Conservation (phyloP, 441 rosid species). For the Iberis amara region DNA sequence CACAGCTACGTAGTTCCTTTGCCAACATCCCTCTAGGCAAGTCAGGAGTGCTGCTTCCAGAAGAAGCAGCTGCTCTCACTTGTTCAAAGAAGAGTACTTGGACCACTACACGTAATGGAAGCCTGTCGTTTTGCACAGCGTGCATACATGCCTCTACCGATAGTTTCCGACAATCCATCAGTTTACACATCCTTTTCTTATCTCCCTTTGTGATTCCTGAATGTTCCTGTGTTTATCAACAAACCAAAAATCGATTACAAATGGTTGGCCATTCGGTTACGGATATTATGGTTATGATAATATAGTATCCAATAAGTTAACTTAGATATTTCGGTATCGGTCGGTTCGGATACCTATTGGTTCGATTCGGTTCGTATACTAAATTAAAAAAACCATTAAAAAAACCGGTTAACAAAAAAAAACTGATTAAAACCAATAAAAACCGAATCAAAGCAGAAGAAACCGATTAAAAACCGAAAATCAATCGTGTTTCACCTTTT, state of each 20-base stretch:
- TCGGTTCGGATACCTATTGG: too few relatives aligned
- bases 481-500: too few relatives aligned
- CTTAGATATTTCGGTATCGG: too few relatives aligned
- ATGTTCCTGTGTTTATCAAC: constrained; percentile 45
- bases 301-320: too few relatives aligned
- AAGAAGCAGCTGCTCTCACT: constrained; percentile 57
- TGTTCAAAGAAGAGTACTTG: constrained; percentile 86
- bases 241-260: background rate
- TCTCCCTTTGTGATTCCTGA: constrained; percentile 61
- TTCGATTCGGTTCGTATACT: too few relatives aligned
- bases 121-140: constrained; percentile 81
- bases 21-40: constrained; percentile 35
- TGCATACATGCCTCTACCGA: constrained; percentile 82
- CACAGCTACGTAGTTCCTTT: constrained; percentile 50
- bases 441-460: background rate
- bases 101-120: constrained; percentile 73
- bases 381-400: too few relatives aligned
- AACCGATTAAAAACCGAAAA: too few relatives aligned
- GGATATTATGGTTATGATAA: too few relatives aligned
- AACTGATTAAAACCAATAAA: background rate
- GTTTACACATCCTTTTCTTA: constrained; percentile 71
- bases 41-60: constrained; percentile 80
- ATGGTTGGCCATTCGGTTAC: too few relatives aligned
- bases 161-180: constrained; percentile 85
- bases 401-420: too few relatives aligned